Conservation (phyloP, 371 early-diverging fungal genomes). For the Syncephalastrum racemosum region DNA sequence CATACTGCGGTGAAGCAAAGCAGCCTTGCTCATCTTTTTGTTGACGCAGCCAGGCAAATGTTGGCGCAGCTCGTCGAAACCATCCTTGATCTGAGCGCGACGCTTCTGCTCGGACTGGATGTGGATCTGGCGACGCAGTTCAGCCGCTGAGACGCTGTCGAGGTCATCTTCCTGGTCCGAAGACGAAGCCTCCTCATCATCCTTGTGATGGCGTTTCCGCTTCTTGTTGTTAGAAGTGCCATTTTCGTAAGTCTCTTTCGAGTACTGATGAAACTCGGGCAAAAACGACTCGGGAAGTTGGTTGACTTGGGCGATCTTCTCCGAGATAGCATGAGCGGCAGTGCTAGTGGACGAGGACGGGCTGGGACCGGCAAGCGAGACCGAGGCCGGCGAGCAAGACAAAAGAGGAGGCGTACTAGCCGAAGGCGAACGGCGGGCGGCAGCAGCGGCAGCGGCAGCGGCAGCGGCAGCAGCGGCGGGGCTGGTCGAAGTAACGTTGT, state of each 20-base stretch:
- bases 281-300: slow-evolving; percentile 49
- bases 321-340: slow-evolving; percentile 18
- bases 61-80: slow-evolving; percentile 56
- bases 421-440: slow-evolving; percentile 32
- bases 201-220: slow-evolving; percentile 21
- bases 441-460: not conserved
- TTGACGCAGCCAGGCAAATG: slow-evolving; percentile 55
- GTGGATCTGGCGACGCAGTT: slow-evolving; percentile 58
- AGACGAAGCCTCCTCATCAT: slow-evolving; percentile 16
- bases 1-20: slow-evolving; percentile 53
- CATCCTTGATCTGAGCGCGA: slow-evolving; percentile 62
- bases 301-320: slow-evolving; percentile 49
- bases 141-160: slow-evolving; percentile 41
- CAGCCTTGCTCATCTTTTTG: slow-evolving; percentile 61
- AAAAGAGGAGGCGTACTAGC: slow-evolving; percentile 19
- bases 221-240: slow-evolving; percentile 42
- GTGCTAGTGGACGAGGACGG: not conserved
- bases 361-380: not conserved
- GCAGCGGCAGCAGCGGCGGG: not conserved
- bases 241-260: slow-evolving; percentile 50
- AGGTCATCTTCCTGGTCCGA: slow-evolving; percentile 31
- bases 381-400: slow-evolving; percentile 17
- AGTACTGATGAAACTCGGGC: slow-evolving; percentile 51
- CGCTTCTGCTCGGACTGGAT: slow-evolving; percentile 65
- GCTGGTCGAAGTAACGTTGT: not conserved